Evolutionary conservation across 768 basidiomycete genomes (phyloP).

Genomic region (Clitopilus hobsonii): DNA sequence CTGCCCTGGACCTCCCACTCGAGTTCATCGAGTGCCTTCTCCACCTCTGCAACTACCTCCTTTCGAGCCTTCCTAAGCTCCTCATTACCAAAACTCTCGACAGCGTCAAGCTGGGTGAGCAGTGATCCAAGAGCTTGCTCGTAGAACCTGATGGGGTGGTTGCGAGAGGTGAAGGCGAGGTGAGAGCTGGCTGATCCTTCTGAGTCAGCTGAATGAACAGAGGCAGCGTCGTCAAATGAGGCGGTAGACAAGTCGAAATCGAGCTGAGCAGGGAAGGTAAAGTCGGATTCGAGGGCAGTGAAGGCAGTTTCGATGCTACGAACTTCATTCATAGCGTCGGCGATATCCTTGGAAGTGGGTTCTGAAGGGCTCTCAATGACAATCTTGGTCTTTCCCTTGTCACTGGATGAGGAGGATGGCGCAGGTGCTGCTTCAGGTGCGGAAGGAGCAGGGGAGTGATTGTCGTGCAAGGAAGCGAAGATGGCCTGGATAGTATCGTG

Average conservation of each 20-base stretch:
- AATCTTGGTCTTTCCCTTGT: conserved; percentile 37
- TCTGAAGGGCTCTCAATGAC: conserved; percentile 7
- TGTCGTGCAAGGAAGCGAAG: conserved; percentile 27
- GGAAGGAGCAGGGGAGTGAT: conserved; percentile 3
- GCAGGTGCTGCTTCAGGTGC: conserved; percentile 6
- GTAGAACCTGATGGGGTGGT: conserved; percentile 58
- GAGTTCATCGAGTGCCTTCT: conserved; percentile 49
- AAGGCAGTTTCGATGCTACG: conserved; percentile 37
- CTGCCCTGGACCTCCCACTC: conserved; percentile 44
- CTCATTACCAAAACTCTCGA: conserved; percentile 57
- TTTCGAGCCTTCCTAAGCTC: conserved; percentile 47
- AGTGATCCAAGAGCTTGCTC: conserved; percentile 56
- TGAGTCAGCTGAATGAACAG: conserved; percentile 10
- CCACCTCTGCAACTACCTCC: conserved; percentile 49
- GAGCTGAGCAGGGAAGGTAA: conserved; percentile 32
- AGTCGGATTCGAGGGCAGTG: conserved; percentile 28
- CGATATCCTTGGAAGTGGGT: conserved; percentile 22
- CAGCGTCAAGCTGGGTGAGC: conserved; percentile 51
- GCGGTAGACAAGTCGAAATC: conserved; percentile 35
- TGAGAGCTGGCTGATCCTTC: conserved; percentile 20
- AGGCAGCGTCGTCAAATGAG: conserved; percentile 18
- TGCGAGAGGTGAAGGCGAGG: conserved; percentile 53
- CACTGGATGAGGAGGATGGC: conserved; percentile 1
- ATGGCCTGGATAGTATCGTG: conserved; percentile 37
- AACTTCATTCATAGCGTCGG: conserved; percentile 33